Evolutionary conservation across 768 basidiomycete species (phyloP), one percentile per base, ranked within the genome.

Genomic region (Mycena crocata): DNA sequence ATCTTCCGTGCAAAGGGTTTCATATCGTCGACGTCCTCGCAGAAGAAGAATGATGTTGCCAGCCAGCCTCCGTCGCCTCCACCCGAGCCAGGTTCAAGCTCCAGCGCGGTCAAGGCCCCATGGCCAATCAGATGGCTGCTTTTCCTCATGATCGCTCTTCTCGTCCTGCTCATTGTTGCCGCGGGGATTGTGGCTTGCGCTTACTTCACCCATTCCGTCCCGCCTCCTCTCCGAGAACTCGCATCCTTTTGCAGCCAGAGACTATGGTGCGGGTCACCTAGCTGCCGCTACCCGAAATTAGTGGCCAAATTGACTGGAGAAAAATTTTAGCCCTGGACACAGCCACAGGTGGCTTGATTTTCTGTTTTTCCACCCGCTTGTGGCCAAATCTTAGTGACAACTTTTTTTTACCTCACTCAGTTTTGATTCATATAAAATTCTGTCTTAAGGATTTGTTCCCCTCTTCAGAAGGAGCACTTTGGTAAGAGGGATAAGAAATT

Each of bases 51-150:
- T 45, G n/a, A 14, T 21, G 28, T 15, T 14, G 24, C 10, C 46
- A 48, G 46, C 28, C 46, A 48, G 19, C 46, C 46, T 48, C 46
- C 46, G 19, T 28, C 46, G 46, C 46, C 46, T 30, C 46, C 46
- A 3, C 46, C 26, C 26, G 46, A 48, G 3, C 10, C 26, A 2
- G 46, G 46, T 9, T 48, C 46, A 8, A 48, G 26, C 12, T 14
- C 2, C 26, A 48, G 26, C 14, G 26, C 24, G 26, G 46, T 26
- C 46, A 48, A 30, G 24, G 5, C 34, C n/a, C 51, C 34, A 23
- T 24, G 51, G 9, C 23, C 15, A 1, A 17, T 52, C 23, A 14
- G 7, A 7, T 52, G 51, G 51, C 34, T 52, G 1, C 23, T 52
- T 6, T 24, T n/a, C 2, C 12, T 52, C 34, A 34, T 51, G 23